These are phyloP conservation scores for Sophora flavescens DNA, from an alignment of 306 rosid species.

Conservation along the genomic window DNA sequence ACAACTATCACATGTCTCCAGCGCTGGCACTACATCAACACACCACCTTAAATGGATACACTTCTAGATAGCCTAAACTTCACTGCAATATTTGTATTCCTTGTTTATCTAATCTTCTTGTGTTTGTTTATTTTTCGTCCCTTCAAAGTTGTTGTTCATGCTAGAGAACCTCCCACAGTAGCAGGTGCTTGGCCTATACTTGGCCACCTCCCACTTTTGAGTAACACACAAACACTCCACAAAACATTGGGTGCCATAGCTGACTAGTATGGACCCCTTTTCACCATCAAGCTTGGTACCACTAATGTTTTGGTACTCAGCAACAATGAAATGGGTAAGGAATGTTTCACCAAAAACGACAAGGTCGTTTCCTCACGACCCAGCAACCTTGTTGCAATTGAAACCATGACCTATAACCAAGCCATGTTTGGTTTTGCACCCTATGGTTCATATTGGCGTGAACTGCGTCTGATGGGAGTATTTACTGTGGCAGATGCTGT, in stretches of 20 bases:
- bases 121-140: not conserved
- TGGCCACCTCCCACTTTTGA: slow-evolving; percentile 43
- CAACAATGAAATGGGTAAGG: slow-evolving; percentile 45
- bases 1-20: too few species aligned
- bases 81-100: not conserved
- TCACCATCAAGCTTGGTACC: slow-evolving; percentile 40
- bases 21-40: too few species aligned
- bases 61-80: not conserved
- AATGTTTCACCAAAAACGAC: slow-evolving; percentile 52
- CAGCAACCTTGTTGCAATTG: not conserved
- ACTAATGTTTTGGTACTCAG: slow-evolving; percentile 28
- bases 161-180: not conserved
- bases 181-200: slow-evolving; percentile 52
- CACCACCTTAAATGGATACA: slow-evolving; percentile 13
- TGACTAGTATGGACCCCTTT: slow-evolving; percentile 48
- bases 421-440: slow-evolving; percentile 32
- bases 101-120: not conserved
- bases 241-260: slow-evolving; percentile 43
- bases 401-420: slow-evolving; percentile 18
- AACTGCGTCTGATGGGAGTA: slow-evolving; percentile 13
- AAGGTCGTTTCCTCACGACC: slow-evolving; percentile 40
- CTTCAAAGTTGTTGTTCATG: not conserved
- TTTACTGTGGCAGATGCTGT: slow-evolving; percentile 33
- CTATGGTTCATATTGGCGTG: slow-evolving; percentile 47
- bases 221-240: slow-evolving; percentile 13